These are phyloP conservation scores for Lipomyces yarrowii DNA, from an alignment of 1,139 yeast genomes.

Conservation along the genomic window DNA sequence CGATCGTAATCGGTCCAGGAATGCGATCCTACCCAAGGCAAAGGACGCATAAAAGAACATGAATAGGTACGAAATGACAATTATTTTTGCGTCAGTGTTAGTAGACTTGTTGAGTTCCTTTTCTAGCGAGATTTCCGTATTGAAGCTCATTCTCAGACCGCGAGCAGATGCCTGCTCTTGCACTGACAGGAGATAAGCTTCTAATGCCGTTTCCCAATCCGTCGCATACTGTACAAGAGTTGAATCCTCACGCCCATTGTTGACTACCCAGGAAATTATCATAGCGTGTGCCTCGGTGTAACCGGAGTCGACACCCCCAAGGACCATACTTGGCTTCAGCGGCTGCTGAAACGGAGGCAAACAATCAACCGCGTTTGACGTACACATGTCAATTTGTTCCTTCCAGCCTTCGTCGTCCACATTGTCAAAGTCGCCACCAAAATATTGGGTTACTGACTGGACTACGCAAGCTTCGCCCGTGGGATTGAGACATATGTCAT, in stretches of 20 bases:
- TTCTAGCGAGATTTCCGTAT: conserved; percentile 79
- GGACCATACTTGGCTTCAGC: conserved; percentile 66
- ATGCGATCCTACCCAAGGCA: conserved; percentile 59
- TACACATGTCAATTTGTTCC: conserved; percentile 57
- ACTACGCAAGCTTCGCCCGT: conserved; percentile 77
- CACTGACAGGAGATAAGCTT: conserved; percentile 55
- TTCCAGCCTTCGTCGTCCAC: conserved; percentile 61
- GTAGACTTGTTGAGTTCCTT: conserved; percentile 82
- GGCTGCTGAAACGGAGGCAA: conserved; percentile 92
- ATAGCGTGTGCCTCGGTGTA: conserved; percentile 68
- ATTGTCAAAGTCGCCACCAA: conserved; percentile 60
- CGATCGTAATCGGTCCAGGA: conserved; percentile 32
- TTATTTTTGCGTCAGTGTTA: conserved; percentile 73
- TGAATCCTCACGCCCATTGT: conserved; percentile 51
- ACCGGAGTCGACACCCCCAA: conserved; percentile 59
- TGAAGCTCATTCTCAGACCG: conserved; percentile 69
- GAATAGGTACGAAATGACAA: conserved; percentile 72
- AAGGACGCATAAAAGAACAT: conserved; percentile 90
- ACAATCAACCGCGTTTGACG: conserved; percentile 84
- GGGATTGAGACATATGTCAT: conserved; percentile 85
- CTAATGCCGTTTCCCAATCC: conserved; percentile 68
- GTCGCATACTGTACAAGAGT: conserved; percentile 50
- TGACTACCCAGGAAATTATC: conserved; percentile 67
- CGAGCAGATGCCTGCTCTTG: conserved; percentile 45
- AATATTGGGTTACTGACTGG: conserved; percentile 91